Evolutionary conservation across 2,329 filamentous ascomycete genomes (phyloP).

Genomic region (Aspergillus japonicus): DNA sequence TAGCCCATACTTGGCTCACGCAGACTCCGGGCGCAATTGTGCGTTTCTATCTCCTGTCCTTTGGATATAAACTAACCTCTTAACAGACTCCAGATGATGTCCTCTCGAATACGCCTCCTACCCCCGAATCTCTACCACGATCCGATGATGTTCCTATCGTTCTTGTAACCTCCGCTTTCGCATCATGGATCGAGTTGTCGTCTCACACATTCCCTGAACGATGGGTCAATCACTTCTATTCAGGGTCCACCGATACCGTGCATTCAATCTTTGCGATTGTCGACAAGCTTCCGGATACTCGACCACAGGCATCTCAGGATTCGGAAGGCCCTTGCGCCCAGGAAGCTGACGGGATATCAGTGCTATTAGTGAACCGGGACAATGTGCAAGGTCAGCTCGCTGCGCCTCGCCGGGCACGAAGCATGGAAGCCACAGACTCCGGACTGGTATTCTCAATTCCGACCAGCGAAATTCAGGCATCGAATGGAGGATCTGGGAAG

Average conservation of each 20-base stretch:
- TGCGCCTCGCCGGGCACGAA: slow-evolving; percentile 28
- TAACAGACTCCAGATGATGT: slow-evolving; percentile 32
- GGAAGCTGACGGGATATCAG: slow-evolving; percentile 37
- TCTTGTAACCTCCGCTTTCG: slow-evolving; percentile 39
- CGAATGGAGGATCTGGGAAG: neutral
- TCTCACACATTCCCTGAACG: slow-evolving; percentile 30
- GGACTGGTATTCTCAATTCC: slow-evolving; percentile 32
- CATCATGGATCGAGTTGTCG: slow-evolving; percentile 36
- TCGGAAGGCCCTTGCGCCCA: neutral
- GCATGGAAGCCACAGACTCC: slow-evolving; percentile 32
- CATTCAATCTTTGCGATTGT: slow-evolving; percentile 38
- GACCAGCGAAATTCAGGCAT: slow-evolving; percentile 2
- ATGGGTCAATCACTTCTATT: slow-evolving; percentile 30
- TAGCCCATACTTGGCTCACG: slow-evolving; percentile 37
- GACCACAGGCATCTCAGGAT: neutral
- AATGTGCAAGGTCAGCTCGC: slow-evolving; percentile 32
- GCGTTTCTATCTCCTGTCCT: slow-evolving; percentile 7
- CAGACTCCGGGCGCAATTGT: slow-evolving; percentile 31
- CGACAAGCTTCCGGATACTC: slow-evolving; percentile 34
- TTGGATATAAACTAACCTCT: slow-evolving; percentile 5
- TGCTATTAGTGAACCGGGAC: slow-evolving; percentile 29
- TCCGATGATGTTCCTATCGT: slow-evolving; percentile 31
- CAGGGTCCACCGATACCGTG: slow-evolving; percentile 12
- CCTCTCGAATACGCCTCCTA: slow-evolving; percentile 26
- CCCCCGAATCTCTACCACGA: slow-evolving; percentile 14